Percentiles rank a stretch among this genome's conserved stretches.
phyloP scores from a whole-genome alignment of 2,329 filamentous ascomycete genomes.

The Colletotrichum incanum region DNA sequence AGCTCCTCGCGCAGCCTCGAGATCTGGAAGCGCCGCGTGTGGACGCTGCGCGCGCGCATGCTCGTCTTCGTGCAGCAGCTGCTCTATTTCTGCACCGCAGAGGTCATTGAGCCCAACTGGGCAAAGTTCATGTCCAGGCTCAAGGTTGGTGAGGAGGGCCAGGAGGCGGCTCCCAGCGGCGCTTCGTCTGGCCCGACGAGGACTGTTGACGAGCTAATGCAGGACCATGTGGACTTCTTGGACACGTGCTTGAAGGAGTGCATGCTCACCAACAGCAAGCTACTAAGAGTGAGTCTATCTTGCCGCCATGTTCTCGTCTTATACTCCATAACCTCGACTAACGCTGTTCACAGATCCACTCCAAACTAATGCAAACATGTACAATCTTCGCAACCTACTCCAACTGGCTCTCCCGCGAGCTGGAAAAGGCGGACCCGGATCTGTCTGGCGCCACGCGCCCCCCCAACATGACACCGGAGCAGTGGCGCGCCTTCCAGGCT shows the following conservation, averaged over 20 bases:
- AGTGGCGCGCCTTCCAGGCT: constrained; percentile 73
- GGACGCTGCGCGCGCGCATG: constrained; percentile 94
- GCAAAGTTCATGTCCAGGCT: constrained; percentile 91
- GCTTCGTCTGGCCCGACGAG: constrained; percentile 61
- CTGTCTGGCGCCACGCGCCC: constrained; percentile 73
- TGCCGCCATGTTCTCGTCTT: background rate
- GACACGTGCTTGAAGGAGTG: constrained; percentile 99
- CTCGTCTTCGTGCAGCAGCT: constrained; percentile 97
- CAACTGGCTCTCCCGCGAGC: constrained; percentile 85
- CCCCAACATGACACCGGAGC: constrained; percentile 71
- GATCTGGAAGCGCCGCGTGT: constrained; percentile 92
- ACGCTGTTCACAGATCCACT: constrained; percentile 81
- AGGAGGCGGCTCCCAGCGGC: constrained; percentile 46
- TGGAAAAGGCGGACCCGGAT: constrained; percentile 88
- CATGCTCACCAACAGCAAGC: constrained; percentile 97
- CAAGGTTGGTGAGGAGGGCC: constrained; percentile 69
- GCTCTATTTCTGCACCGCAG: constrained; percentile 95
- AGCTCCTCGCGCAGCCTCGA: constrained; percentile 83
- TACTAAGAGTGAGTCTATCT: constrained; percentile 79
- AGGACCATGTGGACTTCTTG: constrained; percentile 98
- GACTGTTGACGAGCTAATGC: constrained; percentile 98
- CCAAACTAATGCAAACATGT: constrained; percentile 96
- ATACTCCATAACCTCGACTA: constrained; percentile 31
- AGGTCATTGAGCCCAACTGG: constrained; percentile 99
- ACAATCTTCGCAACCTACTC: constrained; percentile 95